Conservation (phyloP, 73 alveolate species). For the Stentor coeruleus region DNA sequence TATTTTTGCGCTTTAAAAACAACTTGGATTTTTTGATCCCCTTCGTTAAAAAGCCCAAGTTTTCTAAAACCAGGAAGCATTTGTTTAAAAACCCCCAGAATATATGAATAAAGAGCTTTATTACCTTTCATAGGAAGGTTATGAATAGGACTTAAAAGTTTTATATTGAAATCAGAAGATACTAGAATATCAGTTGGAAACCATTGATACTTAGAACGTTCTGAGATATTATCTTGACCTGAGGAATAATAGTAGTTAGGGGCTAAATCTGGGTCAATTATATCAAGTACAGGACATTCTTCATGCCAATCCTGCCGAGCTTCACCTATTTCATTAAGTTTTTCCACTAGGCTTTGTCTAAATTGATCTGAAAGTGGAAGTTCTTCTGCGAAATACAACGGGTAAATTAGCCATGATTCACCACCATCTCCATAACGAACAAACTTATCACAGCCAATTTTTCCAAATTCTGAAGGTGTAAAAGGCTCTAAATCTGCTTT, state of each 20-base stretch:
- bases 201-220: slow-evolving; percentile 9
- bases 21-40: not conserved
- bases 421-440: slow-evolving; percentile 24
- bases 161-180: not conserved
- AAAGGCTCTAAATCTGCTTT: too few relatives aligned
- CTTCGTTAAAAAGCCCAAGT: not conserved
- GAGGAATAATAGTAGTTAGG: slow-evolving; percentile 22
- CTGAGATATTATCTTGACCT: not conserved
- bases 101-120: not conserved
- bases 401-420: not conserved
- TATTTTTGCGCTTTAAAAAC: not conserved
- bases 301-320: not conserved
- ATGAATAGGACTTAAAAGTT: not conserved
- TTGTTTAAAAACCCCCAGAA: not conserved
- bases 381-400: not conserved
- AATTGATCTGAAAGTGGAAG: slow-evolving; percentile 3
- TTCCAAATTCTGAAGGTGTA: not conserved
- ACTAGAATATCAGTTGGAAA: not conserved
- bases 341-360: not conserved
- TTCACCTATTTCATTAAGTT: not conserved
- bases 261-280: slow-evolving; percentile 9
- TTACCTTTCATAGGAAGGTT: not conserved
- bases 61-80: slow-evolving; percentile 20
- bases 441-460: not conserved
- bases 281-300: slow-evolving; percentile 12